Base-by-base conservation (phyloP, 2,329 filamentous ascomycete genomes). In the Ustulina deusta region DNA sequence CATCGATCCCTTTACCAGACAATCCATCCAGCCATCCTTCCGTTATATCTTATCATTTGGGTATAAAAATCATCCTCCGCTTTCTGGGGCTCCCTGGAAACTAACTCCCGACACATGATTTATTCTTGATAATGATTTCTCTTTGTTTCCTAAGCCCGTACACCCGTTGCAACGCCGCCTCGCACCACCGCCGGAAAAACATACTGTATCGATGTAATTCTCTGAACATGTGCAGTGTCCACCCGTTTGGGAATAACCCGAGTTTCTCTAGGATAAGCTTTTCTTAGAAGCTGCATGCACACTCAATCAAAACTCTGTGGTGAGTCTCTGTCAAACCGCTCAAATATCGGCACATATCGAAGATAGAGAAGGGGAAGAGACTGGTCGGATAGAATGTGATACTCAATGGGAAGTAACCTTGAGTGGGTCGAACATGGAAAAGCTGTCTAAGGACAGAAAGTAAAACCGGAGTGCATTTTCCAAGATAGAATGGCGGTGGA, bases 41-140 rank as follows among this genome's bases (percentile, higher is more conserved):
- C 13, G 27, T 44, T 15, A 22, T 51, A 44, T 46, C 49, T 42
- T 17, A 65, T 62, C 51, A 44, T 42, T 22, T 46, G 61, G 65
- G 58, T 62, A 65, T 65, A 63, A 64, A 64, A 54, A 62, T 62
- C 61, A 61, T 54, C 55, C 55, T 55, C 61, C 57, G 29, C 40
- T 55, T 22, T 54, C 51, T 20, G 6, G 34, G 17, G 1, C 34
- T 40, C 34, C n/a, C 5, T 49, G 32, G 60, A 55, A 57, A 60
- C 52, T 44, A 52, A 59, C 56, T 29, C 46, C 52, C 27, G 36
- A 52, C 54, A 54, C 32, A 61, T 52, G 36, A 58, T 29, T 54
- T 13, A n/a, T 55, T 46, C 44, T 52, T 11, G 29, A 11, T 27
- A n/a, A 64, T 57, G 46, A 61, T 32, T 42, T 15, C 27, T 56